Evolutionary conservation across 2,329 filamentous ascomycete species (phyloP).

Genomic region (Microdochium paspali): DNA sequence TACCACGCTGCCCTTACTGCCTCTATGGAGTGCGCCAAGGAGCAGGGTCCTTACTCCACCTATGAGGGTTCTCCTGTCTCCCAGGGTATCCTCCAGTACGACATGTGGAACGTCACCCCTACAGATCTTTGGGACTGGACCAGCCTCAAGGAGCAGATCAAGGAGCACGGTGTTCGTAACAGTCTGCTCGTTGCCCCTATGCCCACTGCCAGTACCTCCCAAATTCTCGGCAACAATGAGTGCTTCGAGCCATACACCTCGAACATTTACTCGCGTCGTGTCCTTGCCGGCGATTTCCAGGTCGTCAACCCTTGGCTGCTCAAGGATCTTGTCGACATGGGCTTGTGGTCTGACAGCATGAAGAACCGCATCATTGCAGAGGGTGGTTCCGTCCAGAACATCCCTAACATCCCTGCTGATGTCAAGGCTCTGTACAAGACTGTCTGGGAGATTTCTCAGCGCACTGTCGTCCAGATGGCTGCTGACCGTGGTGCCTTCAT

Average conservation of each 20-base stretch:
- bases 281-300: conserved; percentile 97
- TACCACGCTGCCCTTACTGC: conserved; percentile 92
- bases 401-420: conserved; percentile 91
- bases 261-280: conserved; percentile 98
- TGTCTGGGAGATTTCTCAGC: conserved; percentile 98
- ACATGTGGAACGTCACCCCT: conserved; percentile 96
- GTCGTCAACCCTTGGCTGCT: conserved; percentile 98
- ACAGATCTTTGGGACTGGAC: conserved; percentile 97
- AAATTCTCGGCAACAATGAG: conserved; percentile 98
- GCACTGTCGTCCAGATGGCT: conserved; percentile 92
- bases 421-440: conserved; percentile 99
- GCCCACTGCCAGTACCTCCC: conserved; percentile 94
- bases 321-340: conserved; percentile 96
- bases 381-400: conserved; percentile 90
- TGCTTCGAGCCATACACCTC: conserved; percentile 99
- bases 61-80: conserved; percentile 93
- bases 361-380: conserved; percentile 99
- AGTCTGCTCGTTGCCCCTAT: conserved; percentile 91
- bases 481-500: conserved; percentile 98
- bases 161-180: conserved; percentile 90
- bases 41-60: conserved; percentile 75
- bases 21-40: conserved; percentile 77
- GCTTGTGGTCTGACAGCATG: conserved; percentile 98
- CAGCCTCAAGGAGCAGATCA: conserved; percentile 78
- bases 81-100: conserved; percentile 91